Evolutionary conservation across 352 stramenopile species (phyloP).

Genomic region (Phytophthora nicotianae): DNA sequence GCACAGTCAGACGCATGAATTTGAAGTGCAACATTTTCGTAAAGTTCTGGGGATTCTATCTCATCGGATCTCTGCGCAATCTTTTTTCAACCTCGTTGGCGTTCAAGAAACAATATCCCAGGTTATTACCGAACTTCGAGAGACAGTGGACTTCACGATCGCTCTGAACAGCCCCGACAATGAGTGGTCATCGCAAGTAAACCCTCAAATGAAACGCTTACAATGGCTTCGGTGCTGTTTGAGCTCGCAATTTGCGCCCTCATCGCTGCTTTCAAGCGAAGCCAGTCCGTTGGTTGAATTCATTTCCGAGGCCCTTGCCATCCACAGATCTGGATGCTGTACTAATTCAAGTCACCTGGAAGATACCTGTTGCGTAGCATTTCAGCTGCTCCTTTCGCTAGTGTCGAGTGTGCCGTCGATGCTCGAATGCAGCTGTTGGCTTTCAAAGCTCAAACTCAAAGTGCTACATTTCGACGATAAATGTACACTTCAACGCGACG

Average conservation of each 20-base stretch:
- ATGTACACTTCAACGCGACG: background rate
- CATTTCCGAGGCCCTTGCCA: constrained; percentile 27
- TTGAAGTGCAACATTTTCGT: constrained; percentile 5
- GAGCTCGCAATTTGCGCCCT: constrained; percentile 34
- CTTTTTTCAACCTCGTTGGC: constrained; percentile 25
- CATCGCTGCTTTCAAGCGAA: constrained; percentile 13
- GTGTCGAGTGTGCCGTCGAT: constrained; percentile 43
- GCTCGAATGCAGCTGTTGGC: constrained; percentile 31
- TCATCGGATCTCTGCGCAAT: constrained; percentile 1
- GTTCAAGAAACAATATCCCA: constrained; percentile 21
- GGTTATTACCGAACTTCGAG: constrained; percentile 18
- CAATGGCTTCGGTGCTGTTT: constrained; percentile 44
- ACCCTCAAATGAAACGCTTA: constrained; percentile 12
- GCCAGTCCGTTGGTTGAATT: constrained; percentile 28
- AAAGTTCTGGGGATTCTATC: constrained; percentile 19
- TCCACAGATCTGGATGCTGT: constrained; percentile 27
- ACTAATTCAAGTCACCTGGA: constrained; percentile 35
- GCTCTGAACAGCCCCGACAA: constrained; percentile 47
- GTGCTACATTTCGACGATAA: constrained; percentile 25
- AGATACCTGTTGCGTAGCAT: constrained; percentile 50
- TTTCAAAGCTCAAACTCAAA: constrained; percentile 31
- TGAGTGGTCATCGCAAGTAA: constrained; percentile 33
- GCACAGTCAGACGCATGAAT: background rate
- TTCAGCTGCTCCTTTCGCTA: constrained; percentile 40
- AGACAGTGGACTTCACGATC: constrained; percentile 31